Conservation (phyloP, 352 stramenopile species). For the Phytophthora melonis region DNA sequence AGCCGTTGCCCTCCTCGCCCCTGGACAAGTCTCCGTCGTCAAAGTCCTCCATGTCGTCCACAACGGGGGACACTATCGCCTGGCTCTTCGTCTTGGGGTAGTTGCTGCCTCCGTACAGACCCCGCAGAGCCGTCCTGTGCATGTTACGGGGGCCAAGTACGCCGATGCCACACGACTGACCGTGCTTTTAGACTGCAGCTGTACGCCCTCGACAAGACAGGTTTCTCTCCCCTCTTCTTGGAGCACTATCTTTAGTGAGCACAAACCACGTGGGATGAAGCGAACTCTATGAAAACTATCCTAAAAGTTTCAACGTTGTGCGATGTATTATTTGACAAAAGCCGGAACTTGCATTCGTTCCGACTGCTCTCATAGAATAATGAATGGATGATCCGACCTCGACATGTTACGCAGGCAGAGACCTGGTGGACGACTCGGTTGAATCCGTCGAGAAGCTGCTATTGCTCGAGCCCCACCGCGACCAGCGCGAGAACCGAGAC, state of each 20-base stretch:
- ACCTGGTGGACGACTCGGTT: slow-evolving; percentile 31
- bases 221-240: slow-evolving; percentile 19
- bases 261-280: slow-evolving; percentile 21
- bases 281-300: no score
- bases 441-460: slow-evolving; percentile 29
- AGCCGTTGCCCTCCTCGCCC: slow-evolving; percentile 37
- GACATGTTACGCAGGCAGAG: slow-evolving; percentile 19
- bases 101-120: slow-evolving; percentile 49
- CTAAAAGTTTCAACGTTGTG: neutral
- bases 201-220: slow-evolving; percentile 3
- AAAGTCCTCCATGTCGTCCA: slow-evolving; percentile 43
- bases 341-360: neutral
- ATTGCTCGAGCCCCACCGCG: slow-evolving; percentile 18
- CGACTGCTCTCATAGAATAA: slow-evolving; percentile 21
- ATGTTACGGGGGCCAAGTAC: slow-evolving; percentile 30
- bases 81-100: slow-evolving; percentile 55
- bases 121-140: slow-evolving; percentile 49
- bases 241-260: slow-evolving; percentile 32
- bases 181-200: neutral
- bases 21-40: slow-evolving; percentile 36
- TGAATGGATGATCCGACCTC: slow-evolving; percentile 8
- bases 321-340: slow-evolving; percentile 11
- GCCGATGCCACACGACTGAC: slow-evolving; percentile 8
- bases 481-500: slow-evolving; percentile 24
- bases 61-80: slow-evolving; percentile 61